These are phyloP conservation scores for Microbotryomycetes sp. DNA, from an alignment of 1,284 basidiomycete genomes.

Conservation along the genomic window DNA sequence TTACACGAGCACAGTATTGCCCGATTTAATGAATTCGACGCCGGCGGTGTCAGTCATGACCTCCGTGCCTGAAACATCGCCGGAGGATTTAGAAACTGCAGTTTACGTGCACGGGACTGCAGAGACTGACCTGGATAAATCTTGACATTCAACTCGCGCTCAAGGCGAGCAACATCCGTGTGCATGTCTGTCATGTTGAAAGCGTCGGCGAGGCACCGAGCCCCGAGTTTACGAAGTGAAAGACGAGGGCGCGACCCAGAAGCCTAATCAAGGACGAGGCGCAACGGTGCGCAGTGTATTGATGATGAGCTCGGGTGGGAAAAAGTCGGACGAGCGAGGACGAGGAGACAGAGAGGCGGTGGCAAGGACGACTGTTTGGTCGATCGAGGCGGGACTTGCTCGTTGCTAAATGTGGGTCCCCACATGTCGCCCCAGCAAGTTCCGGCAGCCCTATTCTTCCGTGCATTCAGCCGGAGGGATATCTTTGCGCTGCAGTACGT, in stretches of 20 bases:
- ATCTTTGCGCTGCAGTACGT: too few relatives aligned
- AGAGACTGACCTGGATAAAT: not conserved
- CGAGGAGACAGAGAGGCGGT: not conserved
- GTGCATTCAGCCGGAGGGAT: too few relatives aligned
- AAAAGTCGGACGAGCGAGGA: not conserved
- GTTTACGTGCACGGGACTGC: not conserved
- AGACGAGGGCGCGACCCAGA: not conserved
- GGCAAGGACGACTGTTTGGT: not conserved
- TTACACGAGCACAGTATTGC: not conserved
- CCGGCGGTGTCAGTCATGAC: not conserved
- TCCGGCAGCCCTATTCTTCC: too few relatives aligned
- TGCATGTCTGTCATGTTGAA: not conserved
- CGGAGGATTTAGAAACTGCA: too few relatives aligned
- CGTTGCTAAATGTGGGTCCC: too few relatives aligned
- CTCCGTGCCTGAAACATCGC: not conserved
- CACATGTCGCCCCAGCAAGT: too few relatives aligned
- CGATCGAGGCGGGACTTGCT: not conserved
- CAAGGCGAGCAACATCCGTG: constrained; percentile 2
- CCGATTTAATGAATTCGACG: not conserved
- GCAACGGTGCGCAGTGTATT: too few relatives aligned
- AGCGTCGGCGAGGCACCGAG: not conserved
- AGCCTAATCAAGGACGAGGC: not conserved
- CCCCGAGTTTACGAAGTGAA: not conserved
- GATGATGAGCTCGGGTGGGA: too few relatives aligned
- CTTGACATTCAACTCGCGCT: not conserved